Conservation (phyloP, 306 rosid species). For the Cercis canadensis region DNA sequence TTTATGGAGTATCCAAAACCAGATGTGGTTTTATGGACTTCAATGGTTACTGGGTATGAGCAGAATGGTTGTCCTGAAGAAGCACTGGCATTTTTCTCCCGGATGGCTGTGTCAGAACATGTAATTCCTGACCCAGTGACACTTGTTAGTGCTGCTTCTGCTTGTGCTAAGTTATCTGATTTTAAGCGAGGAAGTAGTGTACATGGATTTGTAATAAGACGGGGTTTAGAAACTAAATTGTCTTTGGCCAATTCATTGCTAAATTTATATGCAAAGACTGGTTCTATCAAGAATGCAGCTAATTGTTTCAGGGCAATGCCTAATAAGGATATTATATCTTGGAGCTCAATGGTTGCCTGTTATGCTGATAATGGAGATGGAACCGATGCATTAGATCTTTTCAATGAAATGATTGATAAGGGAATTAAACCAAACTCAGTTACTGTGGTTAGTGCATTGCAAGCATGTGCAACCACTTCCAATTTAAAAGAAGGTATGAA, state of each 20-base stretch:
- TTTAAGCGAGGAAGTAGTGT: constrained; percentile 63
- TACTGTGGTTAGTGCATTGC: constrained; percentile 67
- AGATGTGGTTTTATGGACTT: constrained; percentile 77
- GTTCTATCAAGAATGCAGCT: constrained; percentile 53
- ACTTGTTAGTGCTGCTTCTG: constrained; percentile 73
- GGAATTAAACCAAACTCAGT: constrained; percentile 61
- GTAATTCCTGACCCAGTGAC: constrained; percentile 61
- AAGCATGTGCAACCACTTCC: constrained; percentile 61
- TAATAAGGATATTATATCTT: constrained; percentile 70
- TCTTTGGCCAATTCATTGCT: constrained; percentile 65
- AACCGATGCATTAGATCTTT: constrained; percentile 54
- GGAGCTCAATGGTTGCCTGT: constrained; percentile 89
- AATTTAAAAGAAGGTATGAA: constrained; percentile 66
- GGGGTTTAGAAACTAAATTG: constrained; percentile 48
- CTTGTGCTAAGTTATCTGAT: constrained; percentile 64
- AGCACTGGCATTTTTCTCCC: constrained; percentile 63
- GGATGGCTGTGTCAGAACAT: constrained; percentile 47
- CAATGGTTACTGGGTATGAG: constrained; percentile 72
- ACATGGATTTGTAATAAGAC: constrained; percentile 65
- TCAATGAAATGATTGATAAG: constrained; percentile 63
- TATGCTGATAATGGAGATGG: constrained; percentile 66
- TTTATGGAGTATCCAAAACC: constrained; percentile 61
- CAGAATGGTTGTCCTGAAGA: constrained; percentile 57
- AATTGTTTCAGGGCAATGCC: constrained; percentile 63
- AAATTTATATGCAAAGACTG: constrained; percentile 68